phyloP scores from a whole-genome alignment of 2,329 filamentous ascomycete species.

The Monosporascus cannonballus region DNA sequence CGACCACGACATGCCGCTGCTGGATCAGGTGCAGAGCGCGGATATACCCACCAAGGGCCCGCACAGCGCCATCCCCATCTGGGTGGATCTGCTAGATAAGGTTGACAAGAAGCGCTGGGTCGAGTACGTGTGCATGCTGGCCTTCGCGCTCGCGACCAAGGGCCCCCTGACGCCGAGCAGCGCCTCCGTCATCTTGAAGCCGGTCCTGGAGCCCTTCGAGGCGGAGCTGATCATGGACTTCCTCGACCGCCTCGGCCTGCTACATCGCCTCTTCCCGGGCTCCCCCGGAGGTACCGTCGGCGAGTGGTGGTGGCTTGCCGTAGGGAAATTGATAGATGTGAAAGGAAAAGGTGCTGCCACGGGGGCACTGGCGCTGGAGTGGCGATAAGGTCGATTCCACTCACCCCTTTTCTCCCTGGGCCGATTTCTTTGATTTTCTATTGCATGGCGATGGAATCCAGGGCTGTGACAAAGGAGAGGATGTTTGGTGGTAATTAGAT shows the following conservation, averaged over 20 bases:
- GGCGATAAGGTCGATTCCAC: too few relatives aligned
- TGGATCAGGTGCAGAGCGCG: constrained; percentile 27
- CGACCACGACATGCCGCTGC: constrained; percentile 41
- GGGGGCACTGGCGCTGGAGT: too few relatives aligned
- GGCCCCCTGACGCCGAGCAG: constrained; percentile 49
- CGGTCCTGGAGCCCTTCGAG: constrained; percentile 58
- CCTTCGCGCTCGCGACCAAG: constrained; percentile 57
- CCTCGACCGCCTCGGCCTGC: constrained; percentile 47
- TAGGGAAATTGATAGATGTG: constrained; percentile 30
- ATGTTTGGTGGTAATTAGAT: too few relatives aligned
- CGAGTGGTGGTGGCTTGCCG: constrained; percentile 65
- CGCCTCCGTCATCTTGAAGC: constrained; percentile 49
- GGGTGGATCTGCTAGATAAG: constrained; percentile 63
- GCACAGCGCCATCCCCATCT: constrained; percentile 56
- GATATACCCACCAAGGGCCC: constrained; percentile 38
- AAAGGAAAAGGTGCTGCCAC: constrained; percentile 5
- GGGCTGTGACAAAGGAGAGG: neutral
- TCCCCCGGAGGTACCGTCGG: constrained; percentile 37
- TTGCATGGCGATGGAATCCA: neutral
- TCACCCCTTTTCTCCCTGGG: too few relatives aligned
- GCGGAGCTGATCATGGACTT: constrained; percentile 52
- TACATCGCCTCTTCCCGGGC: constrained; percentile 35
- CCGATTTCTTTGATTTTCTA: too few relatives aligned
- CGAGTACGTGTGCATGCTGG: constrained; percentile 54
- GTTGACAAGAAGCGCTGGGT: constrained; percentile 57